Conservation (phyloP, 176 grass and related monocot genomes). For the Zea luxurians region DNA sequence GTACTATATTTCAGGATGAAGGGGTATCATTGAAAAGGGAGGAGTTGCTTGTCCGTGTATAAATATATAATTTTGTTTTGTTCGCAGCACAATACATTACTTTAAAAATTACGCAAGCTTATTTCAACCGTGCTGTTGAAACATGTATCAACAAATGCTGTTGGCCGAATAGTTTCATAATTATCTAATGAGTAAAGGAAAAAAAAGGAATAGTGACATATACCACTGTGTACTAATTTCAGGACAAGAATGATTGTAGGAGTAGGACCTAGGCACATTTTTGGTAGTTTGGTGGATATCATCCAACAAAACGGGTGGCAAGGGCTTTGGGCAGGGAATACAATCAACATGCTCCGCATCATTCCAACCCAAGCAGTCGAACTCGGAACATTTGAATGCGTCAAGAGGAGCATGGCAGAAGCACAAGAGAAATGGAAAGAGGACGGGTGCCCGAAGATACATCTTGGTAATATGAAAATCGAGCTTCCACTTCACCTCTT, state of each 20-base stretch:
- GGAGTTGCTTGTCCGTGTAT: not conserved
- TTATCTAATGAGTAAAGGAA: constrained; percentile 10
- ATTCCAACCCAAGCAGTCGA: constrained; percentile 82
- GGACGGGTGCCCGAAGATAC: constrained; percentile 54
- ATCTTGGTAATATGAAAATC: constrained; percentile 55
- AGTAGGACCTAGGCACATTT: constrained; percentile 72
- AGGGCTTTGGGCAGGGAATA: constrained; percentile 85
- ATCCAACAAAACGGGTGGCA: constrained; percentile 66
- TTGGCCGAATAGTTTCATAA: not conserved
- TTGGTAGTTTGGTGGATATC: constrained; percentile 61
- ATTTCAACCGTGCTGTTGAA: not conserved
- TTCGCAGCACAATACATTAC: not conserved
- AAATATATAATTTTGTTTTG: constrained; percentile 26
- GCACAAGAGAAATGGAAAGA: constrained; percentile 65
- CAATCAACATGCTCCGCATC: constrained; percentile 76
- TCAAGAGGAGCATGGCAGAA: constrained; percentile 63
- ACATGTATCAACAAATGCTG: not conserved
- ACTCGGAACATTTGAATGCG: constrained; percentile 68
- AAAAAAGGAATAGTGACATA: constrained; percentile 16
- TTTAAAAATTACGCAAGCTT: not conserved
- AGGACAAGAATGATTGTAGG: constrained; percentile 93
- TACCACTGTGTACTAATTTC: constrained; percentile 27
- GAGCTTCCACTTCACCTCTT: constrained; percentile 53
- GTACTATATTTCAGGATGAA: not conserved
- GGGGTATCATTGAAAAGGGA: constrained; percentile 6